phyloP scores from a whole-genome alignment of 306 rosid species.

The Inga oerstediana region DNA sequence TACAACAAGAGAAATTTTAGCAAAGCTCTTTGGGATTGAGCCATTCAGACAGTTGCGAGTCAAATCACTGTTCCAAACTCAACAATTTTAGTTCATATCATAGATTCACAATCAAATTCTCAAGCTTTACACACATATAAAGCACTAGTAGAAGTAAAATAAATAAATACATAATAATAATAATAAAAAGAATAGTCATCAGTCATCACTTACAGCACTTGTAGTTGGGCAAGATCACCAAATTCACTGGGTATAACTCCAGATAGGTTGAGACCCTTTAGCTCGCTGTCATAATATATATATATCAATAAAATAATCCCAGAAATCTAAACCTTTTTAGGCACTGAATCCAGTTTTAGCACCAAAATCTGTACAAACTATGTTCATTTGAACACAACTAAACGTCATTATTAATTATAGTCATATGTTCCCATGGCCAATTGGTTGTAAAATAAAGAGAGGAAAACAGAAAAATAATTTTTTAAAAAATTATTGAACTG shows the following conservation, averaged over 20 bases:
- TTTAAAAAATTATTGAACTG: no score
- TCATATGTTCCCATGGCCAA: no score
- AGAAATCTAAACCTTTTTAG: background rate
- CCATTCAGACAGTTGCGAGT: slow-evolving; percentile 66
- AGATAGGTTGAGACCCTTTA: slow-evolving; percentile 61
- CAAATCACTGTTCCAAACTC: slow-evolving; percentile 60
- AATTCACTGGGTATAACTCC: slow-evolving; percentile 75
- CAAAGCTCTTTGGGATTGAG: slow-evolving; percentile 55
- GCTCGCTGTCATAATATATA: slow-evolving; percentile 35
- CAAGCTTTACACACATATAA: background rate
- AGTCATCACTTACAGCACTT: slow-evolving; percentile 55
- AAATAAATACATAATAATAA: no score
- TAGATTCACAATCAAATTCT: background rate
- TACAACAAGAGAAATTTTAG: slow-evolving; percentile 39
- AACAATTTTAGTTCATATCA: background rate
- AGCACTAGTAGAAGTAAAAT: background rate
- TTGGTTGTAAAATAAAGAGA: no score
- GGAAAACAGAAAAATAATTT: no score
- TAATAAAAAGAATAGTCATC: background rate
- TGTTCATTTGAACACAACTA: no score
- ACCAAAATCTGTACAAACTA: background rate
- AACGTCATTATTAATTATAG: no score
- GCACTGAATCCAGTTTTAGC: background rate
- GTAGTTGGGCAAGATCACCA: slow-evolving; percentile 63
- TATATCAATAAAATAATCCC: background rate